Conservation (phyloP, 2,329 filamentous ascomycete genomes). For the Diaporthe australafricana region DNA sequence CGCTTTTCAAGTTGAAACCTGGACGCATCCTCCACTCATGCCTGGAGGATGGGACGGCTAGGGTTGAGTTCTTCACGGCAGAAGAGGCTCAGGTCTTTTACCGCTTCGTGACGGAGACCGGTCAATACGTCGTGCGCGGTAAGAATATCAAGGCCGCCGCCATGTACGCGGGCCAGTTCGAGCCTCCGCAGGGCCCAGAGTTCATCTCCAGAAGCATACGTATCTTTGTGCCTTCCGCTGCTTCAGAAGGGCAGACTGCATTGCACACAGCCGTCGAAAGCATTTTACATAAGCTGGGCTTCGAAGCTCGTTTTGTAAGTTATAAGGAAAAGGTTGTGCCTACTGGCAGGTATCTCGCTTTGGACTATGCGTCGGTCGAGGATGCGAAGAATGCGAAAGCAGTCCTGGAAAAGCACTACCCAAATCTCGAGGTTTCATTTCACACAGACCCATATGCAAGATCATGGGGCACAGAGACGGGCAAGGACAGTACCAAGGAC, state of each 20-base stretch:
- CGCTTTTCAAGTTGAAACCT: neutral
- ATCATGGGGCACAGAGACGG: too few species aligned
- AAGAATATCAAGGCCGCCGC: neutral
- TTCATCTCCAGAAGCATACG: neutral
- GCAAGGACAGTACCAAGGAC: too few species aligned
- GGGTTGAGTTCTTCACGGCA: neutral
- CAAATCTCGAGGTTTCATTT: neutral
- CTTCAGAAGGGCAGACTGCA: neutral
- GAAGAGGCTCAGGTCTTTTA: neutral
- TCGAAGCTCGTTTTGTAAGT: too few species aligned
- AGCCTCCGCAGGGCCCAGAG: neutral
- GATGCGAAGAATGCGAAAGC: neutral
- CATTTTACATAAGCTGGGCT: neutral
- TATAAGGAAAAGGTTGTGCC: too few species aligned
- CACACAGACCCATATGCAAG: neutral
- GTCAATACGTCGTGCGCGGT: neutral
- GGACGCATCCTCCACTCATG: neutral
- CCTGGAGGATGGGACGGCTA: neutral
- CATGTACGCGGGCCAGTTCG: neutral
- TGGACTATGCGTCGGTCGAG: neutral
- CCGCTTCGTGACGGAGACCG: neutral
- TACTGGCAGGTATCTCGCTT: neutral
- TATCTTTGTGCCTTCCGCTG: neutral
- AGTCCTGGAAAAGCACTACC: neutral
- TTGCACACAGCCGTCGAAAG: neutral